These are phyloP conservation scores for Metschnikowia koreensis DNA, from an alignment of 805 yeast genomes.

Conservation along the genomic window DNA sequence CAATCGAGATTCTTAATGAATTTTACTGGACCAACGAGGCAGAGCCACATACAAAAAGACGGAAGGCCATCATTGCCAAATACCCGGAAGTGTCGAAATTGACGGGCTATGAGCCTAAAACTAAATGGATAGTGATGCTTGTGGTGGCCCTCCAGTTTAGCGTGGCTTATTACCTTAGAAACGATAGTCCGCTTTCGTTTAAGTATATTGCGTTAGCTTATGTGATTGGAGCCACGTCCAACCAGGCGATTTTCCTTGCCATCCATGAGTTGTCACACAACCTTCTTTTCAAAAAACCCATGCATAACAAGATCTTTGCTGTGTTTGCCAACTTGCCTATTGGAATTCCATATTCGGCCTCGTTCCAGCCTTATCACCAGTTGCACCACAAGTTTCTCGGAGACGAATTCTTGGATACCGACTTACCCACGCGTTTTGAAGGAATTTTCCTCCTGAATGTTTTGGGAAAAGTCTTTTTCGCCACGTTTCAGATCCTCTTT, in stretches of 20 bases:
- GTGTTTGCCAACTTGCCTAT: constrained; percentile 80
- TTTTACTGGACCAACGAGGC: constrained; percentile 81
- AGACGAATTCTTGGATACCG: constrained; percentile 80
- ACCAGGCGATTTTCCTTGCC: constrained; percentile 80
- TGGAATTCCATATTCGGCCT: constrained; percentile 87
- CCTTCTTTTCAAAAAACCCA: constrained; percentile 73
- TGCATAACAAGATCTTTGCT: constrained; percentile 74
- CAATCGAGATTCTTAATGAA: constrained; percentile 49
- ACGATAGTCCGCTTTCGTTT: constrained; percentile 51
- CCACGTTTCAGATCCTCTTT: constrained; percentile 83
- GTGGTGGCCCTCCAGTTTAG: constrained; percentile 70
- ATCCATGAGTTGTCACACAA: constrained; percentile 89
- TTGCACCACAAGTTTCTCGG: constrained; percentile 90
- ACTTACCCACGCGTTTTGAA: constrained; percentile 78
- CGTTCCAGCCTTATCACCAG: constrained; percentile 87
- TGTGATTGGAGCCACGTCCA: constrained; percentile 79
- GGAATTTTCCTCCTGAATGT: constrained; percentile 71
- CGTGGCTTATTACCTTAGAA: constrained; percentile 59
- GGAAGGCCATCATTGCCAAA: constrained; percentile 68
- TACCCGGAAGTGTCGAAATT: constrained; percentile 79
- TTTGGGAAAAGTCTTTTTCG: constrained; percentile 86
- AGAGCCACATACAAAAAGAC: constrained; percentile 77
- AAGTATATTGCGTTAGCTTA: constrained; percentile 66
- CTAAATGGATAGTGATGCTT: constrained; percentile 68
- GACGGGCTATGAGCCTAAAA: constrained; percentile 82